Evolutionary conservation across 805 yeast species (phyloP), one percentile per base, ranked within the genome.

Genomic region (Isabelozyma gotoi): DNA sequence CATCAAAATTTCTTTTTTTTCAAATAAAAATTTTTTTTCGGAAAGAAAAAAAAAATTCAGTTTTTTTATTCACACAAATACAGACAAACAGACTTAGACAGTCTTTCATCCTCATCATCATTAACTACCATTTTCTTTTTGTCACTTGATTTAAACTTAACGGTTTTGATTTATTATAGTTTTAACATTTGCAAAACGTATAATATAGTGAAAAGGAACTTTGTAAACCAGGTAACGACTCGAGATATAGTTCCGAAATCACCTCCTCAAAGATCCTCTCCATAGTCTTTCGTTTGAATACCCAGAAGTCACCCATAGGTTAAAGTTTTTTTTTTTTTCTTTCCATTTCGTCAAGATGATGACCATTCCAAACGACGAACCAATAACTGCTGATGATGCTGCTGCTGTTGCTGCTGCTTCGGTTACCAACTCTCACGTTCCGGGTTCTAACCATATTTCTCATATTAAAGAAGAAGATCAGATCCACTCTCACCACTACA

Each of bases 331-430:
- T 24, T 24, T 24, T 24, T n/a, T 24, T n/a, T 24, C 12, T 24
- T 24, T 24, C 15, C 7, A 11, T 32, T 32, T 16, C 34, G 5
- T 14, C 34, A 36, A 19, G 14, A 36, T 36, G 39, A 36, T 36
- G 39, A 20, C 39, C 11, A 36, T 36, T 16, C 31, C 39, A 20
- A 36, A 36, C 15, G 39, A 36, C 20, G 39, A 36, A 19, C 39
- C 7, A 7, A 14, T 24, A 16, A 12, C 19, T 12, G 17, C 39
- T 7, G 39, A 20, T 12, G 39, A 36, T 10, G 39, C 63, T 2
- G 61, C 58, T 7, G 56, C 60, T 4, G 66, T 55, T 11, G 62
- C 62, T 7, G 57, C 56, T 20, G 51, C 44, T 15, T 38, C 48
- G 10, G 39, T 50, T 7, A 39, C 39, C 29, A 41, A 43, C 35